These are phyloP conservation scores for Nakaseomyces nivariensis DNA, from an alignment of 1,139 yeast species.

Conservation along the genomic window DNA sequence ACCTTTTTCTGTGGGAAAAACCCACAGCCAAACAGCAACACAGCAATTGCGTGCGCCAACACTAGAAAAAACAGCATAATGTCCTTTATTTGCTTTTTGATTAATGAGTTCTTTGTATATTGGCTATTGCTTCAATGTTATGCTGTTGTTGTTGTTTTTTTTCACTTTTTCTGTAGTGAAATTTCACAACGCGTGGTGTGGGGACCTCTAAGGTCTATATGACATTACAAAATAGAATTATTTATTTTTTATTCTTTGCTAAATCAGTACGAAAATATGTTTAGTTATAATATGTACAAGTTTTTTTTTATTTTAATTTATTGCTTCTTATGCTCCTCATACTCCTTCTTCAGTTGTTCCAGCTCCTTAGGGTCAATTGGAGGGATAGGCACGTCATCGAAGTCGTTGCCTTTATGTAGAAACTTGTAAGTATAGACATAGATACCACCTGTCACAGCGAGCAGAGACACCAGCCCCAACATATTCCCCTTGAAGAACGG, in stretches of 20 bases:
- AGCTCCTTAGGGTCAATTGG: conserved; percentile 77
- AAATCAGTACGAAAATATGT: neutral
- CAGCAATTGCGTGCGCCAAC: conserved; percentile 3
- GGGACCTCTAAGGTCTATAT: too few species aligned
- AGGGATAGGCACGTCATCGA: conserved; percentile 85
- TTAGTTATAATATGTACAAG: too few species aligned
- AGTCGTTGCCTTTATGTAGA: conserved; percentile 66
- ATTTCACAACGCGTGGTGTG: too few species aligned
- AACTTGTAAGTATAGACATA: conserved; percentile 65
- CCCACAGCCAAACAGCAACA: conserved; percentile 3
- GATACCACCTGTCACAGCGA: conserved; percentile 57
- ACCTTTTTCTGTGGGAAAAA: conserved; percentile 5
- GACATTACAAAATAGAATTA: neutral
- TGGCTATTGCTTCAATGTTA: neutral
- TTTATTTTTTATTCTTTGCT: neutral
- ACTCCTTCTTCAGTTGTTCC: conserved; percentile 58
- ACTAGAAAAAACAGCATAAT: neutral
- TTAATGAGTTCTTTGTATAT: neutral
- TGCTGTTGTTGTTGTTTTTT: too few species aligned
- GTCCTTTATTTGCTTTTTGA: neutral
- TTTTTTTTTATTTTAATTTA: neutral
- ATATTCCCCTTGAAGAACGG: conserved; percentile 78
- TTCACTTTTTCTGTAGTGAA: too few species aligned
- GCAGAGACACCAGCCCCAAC: conserved; percentile 46
- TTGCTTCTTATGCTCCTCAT: conserved; percentile 37